Base-by-base conservation (phyloP, 345 rosid species). In the Cardamine resedifolia region DNA sequence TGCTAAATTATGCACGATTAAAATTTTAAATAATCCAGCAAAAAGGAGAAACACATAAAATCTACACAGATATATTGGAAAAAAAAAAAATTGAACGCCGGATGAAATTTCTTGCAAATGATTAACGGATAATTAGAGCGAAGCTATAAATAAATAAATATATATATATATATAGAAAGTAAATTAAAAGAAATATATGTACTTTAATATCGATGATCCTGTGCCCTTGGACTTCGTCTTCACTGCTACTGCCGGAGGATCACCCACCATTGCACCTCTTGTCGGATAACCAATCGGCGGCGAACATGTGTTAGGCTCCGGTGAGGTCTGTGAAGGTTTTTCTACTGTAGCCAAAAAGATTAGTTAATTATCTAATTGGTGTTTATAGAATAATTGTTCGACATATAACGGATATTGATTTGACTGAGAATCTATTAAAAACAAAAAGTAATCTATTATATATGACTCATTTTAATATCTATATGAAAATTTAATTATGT, bases 251-350 rank as follows among this genome's bases (percentile, higher is more conserved):
- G 67, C 57, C 8, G 52, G 49, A 39, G 70, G 78, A 44, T 57
- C 74, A 23, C 28, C 9, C 3, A 56, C 77, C 55, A 72, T 9
- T 5, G 21, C 26, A 7, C 80, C 85, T 33, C 68, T 80, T 2
- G 81, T 83, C 9, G 92, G 92, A 66, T 87, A 82, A 31, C 90
- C 87, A 2, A 84, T 84, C 1, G 90, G 83, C 15, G 86, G 52
- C 2, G 49, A 51, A 70, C 1, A n/a, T n/a, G n/a, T n/a, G n/a
- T n/a, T n/a, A n/a, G 81, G 44, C 2, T 53, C 73, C 8, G 28
- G 52, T 7, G 21, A 58, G 0, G 70, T 41, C n/a, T 77, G 64
- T 16, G 83, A 73, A 7, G 82, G 79, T 71, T 74, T 68, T 10
- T 76, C 56, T 50, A 62, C 78, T 78, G 47, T 19, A 2, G 65